These are phyloP conservation scores for Fragaria nilgerrensis DNA, from an alignment of 306 rosid species.

Conservation along the genomic window DNA sequence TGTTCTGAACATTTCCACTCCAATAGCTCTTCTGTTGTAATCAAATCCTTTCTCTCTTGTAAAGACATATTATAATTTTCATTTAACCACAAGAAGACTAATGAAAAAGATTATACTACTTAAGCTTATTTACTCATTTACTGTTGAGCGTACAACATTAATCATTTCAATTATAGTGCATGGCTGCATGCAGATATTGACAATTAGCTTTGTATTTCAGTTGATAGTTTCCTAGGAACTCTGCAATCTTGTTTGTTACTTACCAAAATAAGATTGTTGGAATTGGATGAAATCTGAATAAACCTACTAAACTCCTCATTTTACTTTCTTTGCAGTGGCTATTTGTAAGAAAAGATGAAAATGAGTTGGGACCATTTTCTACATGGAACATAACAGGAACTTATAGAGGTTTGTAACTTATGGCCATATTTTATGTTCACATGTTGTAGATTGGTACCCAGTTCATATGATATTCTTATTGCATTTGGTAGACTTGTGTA, in stretches of 20 bases:
- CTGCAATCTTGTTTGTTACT: neutral
- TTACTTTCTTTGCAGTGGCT: constrained; percentile 74
- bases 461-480: constrained; percentile 6
- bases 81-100: neutral
- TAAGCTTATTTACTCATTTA: neutral
- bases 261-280: constrained; percentile 6
- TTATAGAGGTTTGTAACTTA: constrained; percentile 69
- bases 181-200: constrained; percentile 3
- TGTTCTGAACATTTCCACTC: neutral
- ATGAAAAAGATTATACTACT: too few relatives aligned
- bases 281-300: constrained; percentile 22
- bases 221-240: neutral
- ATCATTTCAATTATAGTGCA: neutral
- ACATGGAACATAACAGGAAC: constrained; percentile 96
- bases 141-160: neutral
- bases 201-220: neutral
- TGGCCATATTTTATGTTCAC: neutral
- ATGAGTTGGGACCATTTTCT: constrained; percentile 82
- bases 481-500: neutral
- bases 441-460: neutral
- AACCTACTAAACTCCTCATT: constrained; percentile 25
- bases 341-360: constrained; percentile 72
- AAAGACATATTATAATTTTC: neutral
- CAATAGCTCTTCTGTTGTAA: neutral
- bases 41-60: neutral